Conservation (phyloP, 306 rosid genomes). For the Senna tora region DNA sequence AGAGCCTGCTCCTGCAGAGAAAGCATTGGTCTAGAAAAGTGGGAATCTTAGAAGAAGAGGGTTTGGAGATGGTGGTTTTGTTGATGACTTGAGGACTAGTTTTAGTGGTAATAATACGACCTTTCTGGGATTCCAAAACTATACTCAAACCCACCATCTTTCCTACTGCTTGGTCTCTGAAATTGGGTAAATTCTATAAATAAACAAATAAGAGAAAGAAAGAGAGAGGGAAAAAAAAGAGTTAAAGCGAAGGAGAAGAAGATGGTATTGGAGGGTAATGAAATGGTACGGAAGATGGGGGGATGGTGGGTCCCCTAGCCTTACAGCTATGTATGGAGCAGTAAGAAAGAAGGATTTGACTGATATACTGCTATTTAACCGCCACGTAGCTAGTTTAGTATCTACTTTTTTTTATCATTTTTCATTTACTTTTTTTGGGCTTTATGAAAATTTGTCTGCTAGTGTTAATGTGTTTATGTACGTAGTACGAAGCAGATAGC, state of each 20-base stretch:
- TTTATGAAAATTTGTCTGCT: conserved; percentile 42
- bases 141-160: conserved; percentile 79
- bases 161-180: neutral
- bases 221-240: no score
- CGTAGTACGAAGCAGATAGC: neutral
- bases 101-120: conserved; percentile 27
- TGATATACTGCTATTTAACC: conserved; percentile 40
- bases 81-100: conserved; percentile 62
- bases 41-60: conserved; percentile 29
- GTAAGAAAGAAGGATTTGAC: conserved; percentile 77
- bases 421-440: neutral
- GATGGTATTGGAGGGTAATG: no score
- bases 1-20: conserved; percentile 66
- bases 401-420: conserved; percentile 25
- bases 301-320: conserved; percentile 53
- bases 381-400: conserved; percentile 60
- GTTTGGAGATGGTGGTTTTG: conserved; percentile 50
- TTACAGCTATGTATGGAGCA: conserved; percentile 62
- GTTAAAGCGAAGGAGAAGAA: no score
- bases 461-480: conserved; percentile 12
- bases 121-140: conserved; percentile 66
- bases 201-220: no score
- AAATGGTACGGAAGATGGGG: conserved; percentile 6
- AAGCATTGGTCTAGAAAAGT: conserved; percentile 74
- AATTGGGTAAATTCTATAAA: no score